A percentile compares a stretch with the other conserved stretches of the same genome.
These are phyloP conservation scores for Dothistroma septosporum DNA, from an alignment of 2,329 filamentous ascomycete genomes.

Conservation along the genomic window DNA sequence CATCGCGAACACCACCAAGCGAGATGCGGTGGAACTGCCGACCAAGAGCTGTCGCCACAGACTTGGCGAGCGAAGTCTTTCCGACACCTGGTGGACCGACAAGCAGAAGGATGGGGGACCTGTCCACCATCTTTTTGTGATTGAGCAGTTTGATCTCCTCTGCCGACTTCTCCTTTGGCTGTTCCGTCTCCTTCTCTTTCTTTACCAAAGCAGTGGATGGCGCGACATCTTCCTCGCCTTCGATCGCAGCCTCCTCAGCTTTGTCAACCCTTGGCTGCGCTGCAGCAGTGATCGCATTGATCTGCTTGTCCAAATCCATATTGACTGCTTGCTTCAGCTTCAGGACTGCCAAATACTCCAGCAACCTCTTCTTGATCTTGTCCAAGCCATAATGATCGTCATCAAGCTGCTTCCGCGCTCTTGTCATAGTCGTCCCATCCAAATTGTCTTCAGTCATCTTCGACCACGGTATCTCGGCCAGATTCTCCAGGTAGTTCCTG, in stretches of 20 bases:
- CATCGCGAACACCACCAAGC: conserved; percentile 88
- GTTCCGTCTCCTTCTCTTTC: conserved; percentile 20
- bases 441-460: conserved; percentile 80
- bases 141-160: conserved; percentile 72
- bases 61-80: conserved; percentile 92
- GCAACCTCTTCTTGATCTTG: conserved; percentile 91
- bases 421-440: conserved; percentile 70
- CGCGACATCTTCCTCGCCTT: conserved; percentile 54
- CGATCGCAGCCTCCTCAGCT: conserved; percentile 43
- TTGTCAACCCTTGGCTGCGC: conserved; percentile 37
- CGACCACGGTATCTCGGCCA: conserved; percentile 91
- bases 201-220: conserved; percentile 34
- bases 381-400: conserved; percentile 95
- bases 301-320: conserved; percentile 73
- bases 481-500: conserved; percentile 86
- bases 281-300: conserved; percentile 52
- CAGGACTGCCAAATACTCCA: conserved; percentile 95
- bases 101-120: conserved; percentile 89
- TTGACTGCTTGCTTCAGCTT: conserved; percentile 92
- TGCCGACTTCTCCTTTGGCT: conserved; percentile 40
- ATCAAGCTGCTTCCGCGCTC: conserved; percentile 84
- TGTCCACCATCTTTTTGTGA: conserved; percentile 83
- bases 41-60: conserved; percentile 83
- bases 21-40: conserved; percentile 97
- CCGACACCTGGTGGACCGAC: conserved; percentile 91